Evolutionary conservation across 139 green algal genomes (phyloP), one percentile per base, ranked within the genome.

Genomic region (Coelastrella sp.): DNA sequence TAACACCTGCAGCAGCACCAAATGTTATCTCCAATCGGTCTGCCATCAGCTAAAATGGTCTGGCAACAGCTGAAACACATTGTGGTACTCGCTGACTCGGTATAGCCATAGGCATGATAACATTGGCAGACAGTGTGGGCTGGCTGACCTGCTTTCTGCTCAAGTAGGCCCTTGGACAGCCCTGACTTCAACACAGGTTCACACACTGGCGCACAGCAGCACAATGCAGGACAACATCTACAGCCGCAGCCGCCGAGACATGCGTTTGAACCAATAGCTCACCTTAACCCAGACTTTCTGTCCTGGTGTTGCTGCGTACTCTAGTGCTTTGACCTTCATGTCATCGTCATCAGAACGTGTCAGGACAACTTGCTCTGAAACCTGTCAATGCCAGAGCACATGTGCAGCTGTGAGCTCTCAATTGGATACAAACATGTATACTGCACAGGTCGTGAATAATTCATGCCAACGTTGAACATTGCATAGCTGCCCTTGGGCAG

Each of bases 261-360:
- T 47, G 32, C 32, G 32, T 47, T 47, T 47, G 32, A 47, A 47
- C 32, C 32, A 47, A 47, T 47, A 47, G 32, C 65, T 81, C n/a
- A 95, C 87, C 92, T 95, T 95, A 20, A 94, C 95, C 80, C 82
- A 94, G 60, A 94, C 93, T 59, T 83, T 59, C 88, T 91, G 65
- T 17, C 83, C 92, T 22, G 22, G 23, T 64, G 84, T 57, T 32
- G 84, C 83, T 58, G 87, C 83, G 61, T 66, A 90, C 82, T 97
- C 94, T 90, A 96, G 79, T 4, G 88, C 92, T 73, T 94, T 94
- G 47, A 95, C 89, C 59, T 94, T 94, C 75, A 92, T 80, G 3
- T 96, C 94, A 68, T 95, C 92, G n/a, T 92, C 90, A 73, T 97
- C 95, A 58, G 86, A 85, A 2, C 86, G 78, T 4, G 78, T 89